phyloP scores from a whole-genome alignment of 192 early-diverging fungal genomes.

The Jimgerdemannia lactiflua region DNA sequence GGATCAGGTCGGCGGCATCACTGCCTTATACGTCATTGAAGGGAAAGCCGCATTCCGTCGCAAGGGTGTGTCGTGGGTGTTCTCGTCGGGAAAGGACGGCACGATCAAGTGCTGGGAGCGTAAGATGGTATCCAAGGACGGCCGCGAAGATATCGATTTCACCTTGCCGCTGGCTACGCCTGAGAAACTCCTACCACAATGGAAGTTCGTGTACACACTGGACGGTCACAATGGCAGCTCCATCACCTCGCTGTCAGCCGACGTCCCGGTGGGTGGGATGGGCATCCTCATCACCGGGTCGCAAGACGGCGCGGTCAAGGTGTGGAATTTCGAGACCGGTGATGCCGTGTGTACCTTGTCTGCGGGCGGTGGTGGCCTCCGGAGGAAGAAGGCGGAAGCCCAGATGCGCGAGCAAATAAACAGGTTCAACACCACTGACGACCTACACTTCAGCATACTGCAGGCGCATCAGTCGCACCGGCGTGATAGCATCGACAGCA shows the following conservation, averaged over 20 bases:
- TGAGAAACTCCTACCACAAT: background rate
- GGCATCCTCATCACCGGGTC: conserved; percentile 26
- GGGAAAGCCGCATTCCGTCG: conserved; percentile 12
- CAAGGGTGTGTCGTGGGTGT: conserved; percentile 19
- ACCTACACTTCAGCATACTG: background rate
- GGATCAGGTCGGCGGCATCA: background rate
- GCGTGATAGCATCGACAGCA: background rate
- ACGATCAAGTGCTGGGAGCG: conserved; percentile 19
- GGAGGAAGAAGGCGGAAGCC: background rate
- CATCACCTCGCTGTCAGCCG: conserved; percentile 17
- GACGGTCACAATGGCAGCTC: conserved; percentile 4
- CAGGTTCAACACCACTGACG: background rate
- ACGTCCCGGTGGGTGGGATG: conserved; percentile 23
- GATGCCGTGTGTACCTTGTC: conserved; percentile 14
- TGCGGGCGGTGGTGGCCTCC: background rate
- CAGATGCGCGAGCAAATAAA: conserved; percentile 1
- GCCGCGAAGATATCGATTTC: background rate
- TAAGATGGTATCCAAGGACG: background rate
- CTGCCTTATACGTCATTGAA: background rate
- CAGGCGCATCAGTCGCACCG: background rate
- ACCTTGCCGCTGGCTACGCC: background rate
- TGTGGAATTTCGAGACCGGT: conserved; percentile 28
- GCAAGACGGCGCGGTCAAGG: conserved; percentile 19
- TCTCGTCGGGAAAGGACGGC: conserved; percentile 27
- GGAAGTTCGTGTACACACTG: conserved; percentile 22